Evolutionary conservation across 768 basidiomycete species (phyloP).

Genomic region (Coprinellus aureogranulatus): DNA sequence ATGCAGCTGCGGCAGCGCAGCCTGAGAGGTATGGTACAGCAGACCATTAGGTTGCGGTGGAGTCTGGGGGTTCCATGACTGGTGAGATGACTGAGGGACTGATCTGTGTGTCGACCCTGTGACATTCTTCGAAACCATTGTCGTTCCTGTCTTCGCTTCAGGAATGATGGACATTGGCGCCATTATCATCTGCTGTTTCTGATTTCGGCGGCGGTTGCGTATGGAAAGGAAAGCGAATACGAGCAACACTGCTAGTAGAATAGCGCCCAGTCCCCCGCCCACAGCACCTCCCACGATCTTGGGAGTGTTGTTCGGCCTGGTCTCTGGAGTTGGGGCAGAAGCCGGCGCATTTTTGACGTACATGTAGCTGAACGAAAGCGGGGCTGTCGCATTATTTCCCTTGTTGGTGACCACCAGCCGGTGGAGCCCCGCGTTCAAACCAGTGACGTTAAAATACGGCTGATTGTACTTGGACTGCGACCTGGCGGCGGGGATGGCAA

Average conservation of each 20-base stretch:
- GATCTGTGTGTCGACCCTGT: too few relatives aligned
- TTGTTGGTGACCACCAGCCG: neutral
- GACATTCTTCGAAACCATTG: too few relatives aligned
- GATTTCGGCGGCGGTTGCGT: neutral
- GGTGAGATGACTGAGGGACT: too few relatives aligned
- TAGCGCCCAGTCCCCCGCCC: neutral
- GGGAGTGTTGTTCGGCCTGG: too few relatives aligned
- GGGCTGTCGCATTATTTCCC: neutral
- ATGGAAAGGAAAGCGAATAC: neutral
- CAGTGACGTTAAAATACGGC: constrained; percentile 4
- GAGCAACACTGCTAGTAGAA: neutral
- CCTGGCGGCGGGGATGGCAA: neutral
- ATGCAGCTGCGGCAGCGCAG: too few relatives aligned
- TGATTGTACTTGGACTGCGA: neutral
- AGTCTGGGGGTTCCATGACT: too few relatives aligned
- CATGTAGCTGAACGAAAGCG: neutral
- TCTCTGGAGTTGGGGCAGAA: too few relatives aligned
- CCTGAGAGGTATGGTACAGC: too few relatives aligned
- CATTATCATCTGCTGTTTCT: too few relatives aligned
- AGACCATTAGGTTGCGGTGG: too few relatives aligned
- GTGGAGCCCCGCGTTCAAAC: neutral
- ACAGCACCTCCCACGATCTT: neutral
- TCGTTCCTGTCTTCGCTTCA: too few relatives aligned
- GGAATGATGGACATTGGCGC: too few relatives aligned
- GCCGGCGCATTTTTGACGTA: neutral